Evolutionary conservation across 306 rosid genomes (phyloP).

Genomic region (Adenanthera pavonina): DNA sequence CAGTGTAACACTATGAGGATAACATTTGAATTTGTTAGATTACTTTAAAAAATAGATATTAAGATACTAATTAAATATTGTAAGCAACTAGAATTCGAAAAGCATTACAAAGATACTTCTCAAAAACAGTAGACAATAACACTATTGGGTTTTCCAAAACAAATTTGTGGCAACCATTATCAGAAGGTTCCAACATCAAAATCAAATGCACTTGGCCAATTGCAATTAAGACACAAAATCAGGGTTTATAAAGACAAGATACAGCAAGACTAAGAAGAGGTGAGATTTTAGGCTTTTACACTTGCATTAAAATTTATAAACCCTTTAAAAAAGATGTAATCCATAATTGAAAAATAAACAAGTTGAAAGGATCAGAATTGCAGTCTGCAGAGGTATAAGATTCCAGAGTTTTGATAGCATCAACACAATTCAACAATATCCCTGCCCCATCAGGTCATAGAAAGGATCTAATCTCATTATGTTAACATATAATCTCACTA

Average conservation of each 20-base stretch:
- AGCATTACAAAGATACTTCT: background rate
- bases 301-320: background rate
- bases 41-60: background rate
- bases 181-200: background rate
- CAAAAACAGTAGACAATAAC: background rate
- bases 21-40: background rate
- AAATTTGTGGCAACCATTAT: background rate
- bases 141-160: background rate
- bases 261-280: background rate
- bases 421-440: background rate
- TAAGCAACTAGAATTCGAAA: background rate
- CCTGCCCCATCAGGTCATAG: background rate
- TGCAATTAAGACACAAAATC: background rate
- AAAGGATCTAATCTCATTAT: background rate
- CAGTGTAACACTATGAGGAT: background rate
- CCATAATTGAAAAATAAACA: background rate
- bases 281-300: background rate
- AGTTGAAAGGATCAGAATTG: background rate
- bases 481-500: background rate
- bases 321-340: background rate
- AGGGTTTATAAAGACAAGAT: background rate
- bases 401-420: background rate
- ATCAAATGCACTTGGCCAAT: background rate
- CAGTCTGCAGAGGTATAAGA: background rate
- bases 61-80: background rate